Conservation (phyloP, 164 flowering plant genomes). For the Vitis rupestris region DNA sequence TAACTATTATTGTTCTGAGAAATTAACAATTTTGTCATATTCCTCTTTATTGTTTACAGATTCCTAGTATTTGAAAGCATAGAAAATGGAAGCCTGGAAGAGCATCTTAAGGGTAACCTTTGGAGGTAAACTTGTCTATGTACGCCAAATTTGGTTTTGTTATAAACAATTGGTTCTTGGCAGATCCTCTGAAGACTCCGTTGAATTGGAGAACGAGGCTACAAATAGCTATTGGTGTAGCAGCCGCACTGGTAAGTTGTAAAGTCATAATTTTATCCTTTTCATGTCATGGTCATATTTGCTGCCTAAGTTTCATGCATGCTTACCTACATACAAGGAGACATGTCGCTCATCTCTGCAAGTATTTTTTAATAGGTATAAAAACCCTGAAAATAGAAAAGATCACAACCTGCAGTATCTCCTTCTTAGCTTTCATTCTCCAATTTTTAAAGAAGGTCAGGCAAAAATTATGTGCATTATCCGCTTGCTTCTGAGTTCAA, state of each 20-base stretch:
- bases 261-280: neutral
- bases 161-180: conserved; percentile 8
- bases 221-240: conserved; percentile 72
- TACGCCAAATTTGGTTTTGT: neutral
- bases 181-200: conserved; percentile 91
- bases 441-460: neutral
- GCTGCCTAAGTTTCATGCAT: neutral
- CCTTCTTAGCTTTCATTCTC: neutral
- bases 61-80: conserved; percentile 69
- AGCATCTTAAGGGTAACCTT: conserved; percentile 70
- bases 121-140: neutral
- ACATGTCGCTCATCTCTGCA: neutral
- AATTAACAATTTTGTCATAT: neutral
- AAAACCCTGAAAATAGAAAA: no score
- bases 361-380: neutral
- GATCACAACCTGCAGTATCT: neutral
- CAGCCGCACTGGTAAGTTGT: conserved; percentile 74
- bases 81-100: conserved; percentile 78
- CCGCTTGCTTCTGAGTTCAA: neutral
- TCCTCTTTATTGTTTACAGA: conserved; percentile 34
- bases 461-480: neutral
- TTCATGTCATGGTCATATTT: neutral
- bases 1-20: neutral
- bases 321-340: neutral
- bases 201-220: conserved; percentile 78